phyloP scores from a whole-genome alignment of 306 rosid genomes.

The Luffa aegyptiaca region DNA sequence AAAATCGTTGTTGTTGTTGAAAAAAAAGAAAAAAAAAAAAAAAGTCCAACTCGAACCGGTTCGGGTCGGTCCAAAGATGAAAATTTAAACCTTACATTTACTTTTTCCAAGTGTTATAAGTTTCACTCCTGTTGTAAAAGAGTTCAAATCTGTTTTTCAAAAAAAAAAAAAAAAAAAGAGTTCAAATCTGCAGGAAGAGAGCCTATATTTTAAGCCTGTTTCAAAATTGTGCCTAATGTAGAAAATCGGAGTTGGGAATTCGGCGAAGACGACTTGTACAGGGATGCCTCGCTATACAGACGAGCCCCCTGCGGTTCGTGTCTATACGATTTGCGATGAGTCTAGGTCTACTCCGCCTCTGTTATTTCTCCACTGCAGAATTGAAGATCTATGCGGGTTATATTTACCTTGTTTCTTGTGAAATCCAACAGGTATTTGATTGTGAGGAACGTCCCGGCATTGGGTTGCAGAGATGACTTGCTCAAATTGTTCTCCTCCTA shows the following conservation, averaged over 20 bases:
- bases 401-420: neutral
- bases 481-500: constrained; percentile 54
- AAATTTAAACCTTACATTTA: too few species aligned
- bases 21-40: too few species aligned
- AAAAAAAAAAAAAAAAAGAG: too few species aligned
- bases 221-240: too few species aligned
- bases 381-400: neutral
- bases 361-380: neutral
- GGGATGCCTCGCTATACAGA: constrained; percentile 37
- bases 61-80: too few species aligned
- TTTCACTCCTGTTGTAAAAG: too few species aligned
- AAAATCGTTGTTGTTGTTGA: too few species aligned
- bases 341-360: constrained; percentile 36
- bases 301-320: constrained; percentile 62
- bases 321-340: constrained; percentile 80
- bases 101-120: too few species aligned
- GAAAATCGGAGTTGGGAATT: neutral
- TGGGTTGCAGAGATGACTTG: constrained; percentile 81
- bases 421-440: constrained; percentile 49
- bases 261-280: neutral
- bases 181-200: too few species aligned
- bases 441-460: constrained; percentile 73
- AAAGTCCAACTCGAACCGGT: too few species aligned
- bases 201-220: too few species aligned
- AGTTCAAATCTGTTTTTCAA: too few species aligned